Base-by-base conservation (phyloP, 768 basidiomycete species). In the Amanita pallidorosea region DNA sequence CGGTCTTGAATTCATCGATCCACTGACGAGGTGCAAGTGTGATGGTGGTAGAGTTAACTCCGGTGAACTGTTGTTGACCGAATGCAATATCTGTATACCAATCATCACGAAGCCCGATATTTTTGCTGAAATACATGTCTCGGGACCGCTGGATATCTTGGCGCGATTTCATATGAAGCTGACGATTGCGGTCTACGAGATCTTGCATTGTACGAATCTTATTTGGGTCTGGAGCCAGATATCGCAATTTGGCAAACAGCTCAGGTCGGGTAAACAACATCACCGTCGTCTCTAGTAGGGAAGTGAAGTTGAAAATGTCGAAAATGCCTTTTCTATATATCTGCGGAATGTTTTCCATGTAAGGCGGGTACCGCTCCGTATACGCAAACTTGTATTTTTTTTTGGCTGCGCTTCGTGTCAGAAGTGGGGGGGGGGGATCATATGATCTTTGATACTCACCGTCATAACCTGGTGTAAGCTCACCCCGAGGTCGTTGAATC, bases 11-110 rank as follows among this genome's bases (percentile, higher is more conserved):
- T 3, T 53, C 53, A 5, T 55, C 37, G 29, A 63, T 38, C 63
- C 61, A 62, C 18, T 45, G 34, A 6, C 18, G 29, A 18, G 57
- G 45, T 9, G 62, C 65, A 8, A 56, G 50, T 2, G 54, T 56
- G 52, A 65, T 60, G 11, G 57, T 60, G 22, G 62, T 61, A 9
- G 65, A 59, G 50, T 66, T 64, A 15, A 58, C 50, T 9, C 65
- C 65, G 34, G 59, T 63, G 41, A 66, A 61, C 40, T 59, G 58
- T 46, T 66, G 65, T 40, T 64, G 63, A 9, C 53, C 62, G 44
- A 63, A 64, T 11, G 58, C 62, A 17, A 57, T 58, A 45, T 66
- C 65, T 12, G 60, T 61, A 40, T 60, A 64, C 65, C 65, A 66
- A 48, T 66, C 65, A 18, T 52, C 27, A 27, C 62, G 60, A 42